phyloP scores from a whole-genome alignment of 2,329 filamentous ascomycete species.

The Trichoderma polysporum region DNA sequence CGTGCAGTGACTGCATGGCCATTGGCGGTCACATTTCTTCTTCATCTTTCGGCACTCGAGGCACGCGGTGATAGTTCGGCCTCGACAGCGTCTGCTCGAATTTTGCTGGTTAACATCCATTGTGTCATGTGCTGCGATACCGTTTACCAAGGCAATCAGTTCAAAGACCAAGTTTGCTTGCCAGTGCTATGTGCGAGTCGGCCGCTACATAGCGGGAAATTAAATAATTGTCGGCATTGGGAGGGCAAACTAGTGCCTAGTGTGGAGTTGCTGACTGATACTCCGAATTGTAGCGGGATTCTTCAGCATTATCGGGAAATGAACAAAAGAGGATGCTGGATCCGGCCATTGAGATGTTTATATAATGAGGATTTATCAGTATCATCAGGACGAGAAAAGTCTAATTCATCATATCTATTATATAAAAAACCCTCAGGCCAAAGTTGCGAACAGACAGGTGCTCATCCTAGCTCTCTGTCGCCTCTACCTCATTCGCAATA shows the following conservation, averaged over 20 bases:
- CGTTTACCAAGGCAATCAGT: neutral
- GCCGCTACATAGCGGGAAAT: conserved; percentile 10
- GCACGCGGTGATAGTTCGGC: neutral
- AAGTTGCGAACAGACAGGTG: neutral
- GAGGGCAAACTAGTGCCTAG: neutral
- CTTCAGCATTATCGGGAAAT: neutral
- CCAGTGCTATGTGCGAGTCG: neutral
- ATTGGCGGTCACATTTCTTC: conserved; percentile 10
- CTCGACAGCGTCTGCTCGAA: neutral
- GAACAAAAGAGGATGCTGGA: neutral
- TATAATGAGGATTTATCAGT: neutral
- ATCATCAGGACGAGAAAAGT: neutral
- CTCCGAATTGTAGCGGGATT: neutral
- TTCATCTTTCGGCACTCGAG: conserved; percentile 12
- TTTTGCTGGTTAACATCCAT: neutral
- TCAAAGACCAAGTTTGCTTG: neutral
- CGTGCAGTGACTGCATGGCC: conserved; percentile 8
- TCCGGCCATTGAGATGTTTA: neutral
- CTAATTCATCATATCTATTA: no score
- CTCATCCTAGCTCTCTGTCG: neutral
- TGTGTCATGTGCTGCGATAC: neutral
- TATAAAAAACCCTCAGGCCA: no score
- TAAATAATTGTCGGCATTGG: neutral
- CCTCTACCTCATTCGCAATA: neutral
- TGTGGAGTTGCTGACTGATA: conserved; percentile 12